Conservation (phyloP, 1,139 yeast genomes). For the Geotrichum citri-aurantii region DNA sequence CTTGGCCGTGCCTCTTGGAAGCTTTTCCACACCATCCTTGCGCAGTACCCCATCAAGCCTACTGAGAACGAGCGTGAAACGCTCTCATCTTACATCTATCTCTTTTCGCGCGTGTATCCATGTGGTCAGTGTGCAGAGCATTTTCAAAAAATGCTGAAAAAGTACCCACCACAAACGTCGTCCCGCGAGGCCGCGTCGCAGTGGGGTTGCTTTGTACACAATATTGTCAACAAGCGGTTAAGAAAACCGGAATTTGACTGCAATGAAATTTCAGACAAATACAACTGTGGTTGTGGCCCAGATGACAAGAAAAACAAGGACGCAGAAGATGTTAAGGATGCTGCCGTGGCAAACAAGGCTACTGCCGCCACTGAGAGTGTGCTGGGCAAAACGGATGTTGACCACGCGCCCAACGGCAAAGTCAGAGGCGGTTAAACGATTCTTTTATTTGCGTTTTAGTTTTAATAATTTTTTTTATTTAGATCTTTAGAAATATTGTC, state of each 20-base stretch:
- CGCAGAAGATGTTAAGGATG: slow-evolving; percentile 42
- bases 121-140: slow-evolving; percentile 86
- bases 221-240: slow-evolving; percentile 69
- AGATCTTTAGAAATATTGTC: not conserved
- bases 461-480: not conserved
- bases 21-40: slow-evolving; percentile 80
- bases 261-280: slow-evolving; percentile 73
- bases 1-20: slow-evolving; percentile 91
- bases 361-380: slow-evolving; percentile 1
- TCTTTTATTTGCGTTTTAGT: not conserved
- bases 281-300: slow-evolving; percentile 92
- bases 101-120: slow-evolving; percentile 39
- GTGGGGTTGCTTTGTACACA: slow-evolving; percentile 98
- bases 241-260: slow-evolving; percentile 76
- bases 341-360: slow-evolving; percentile 8
- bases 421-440: slow-evolving; percentile 12
- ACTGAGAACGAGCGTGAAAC: slow-evolving; percentile 56
- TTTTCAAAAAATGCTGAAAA: slow-evolving; percentile 59
- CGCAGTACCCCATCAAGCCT: slow-evolving; percentile 86
- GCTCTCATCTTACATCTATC: slow-evolving; percentile 43
- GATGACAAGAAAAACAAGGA: slow-evolving; percentile 49
- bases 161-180: slow-evolving; percentile 80
- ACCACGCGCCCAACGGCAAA: slow-evolving; percentile 12
- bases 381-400: slow-evolving; percentile 11
- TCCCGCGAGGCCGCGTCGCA: slow-evolving; percentile 77